A percentile compares a stretch with the other conserved stretches of the same genome.
phyloP scores from a whole-genome alignment of 176 grass and related monocot genomes.

The Avena eriantha region DNA sequence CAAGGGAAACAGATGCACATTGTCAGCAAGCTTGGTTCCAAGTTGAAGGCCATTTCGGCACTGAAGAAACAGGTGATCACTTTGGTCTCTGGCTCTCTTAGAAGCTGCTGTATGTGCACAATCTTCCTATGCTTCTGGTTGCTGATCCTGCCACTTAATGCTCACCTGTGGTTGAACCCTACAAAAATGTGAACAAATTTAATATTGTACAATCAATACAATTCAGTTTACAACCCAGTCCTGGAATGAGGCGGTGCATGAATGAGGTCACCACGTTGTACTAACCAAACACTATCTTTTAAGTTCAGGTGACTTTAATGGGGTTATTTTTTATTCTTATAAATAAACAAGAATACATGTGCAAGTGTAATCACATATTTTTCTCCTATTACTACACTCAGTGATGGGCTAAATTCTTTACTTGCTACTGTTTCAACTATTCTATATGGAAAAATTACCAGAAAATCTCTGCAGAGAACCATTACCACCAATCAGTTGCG shows the following conservation, averaged over 20 bases:
- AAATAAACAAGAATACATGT: not conserved
- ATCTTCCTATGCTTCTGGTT: conserved; percentile 22
- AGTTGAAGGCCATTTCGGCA: conserved; percentile 23
- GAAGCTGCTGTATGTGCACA: conserved; percentile 46
- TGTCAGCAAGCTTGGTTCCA: conserved; percentile 33
- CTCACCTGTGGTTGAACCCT: conserved; percentile 58
- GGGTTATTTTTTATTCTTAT: not conserved
- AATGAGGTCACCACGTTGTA: not conserved
- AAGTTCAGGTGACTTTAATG: not conserved
- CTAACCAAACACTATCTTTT: not conserved
- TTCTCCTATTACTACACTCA: not conserved
- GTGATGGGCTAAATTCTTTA: not conserved
- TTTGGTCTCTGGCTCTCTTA: conserved; percentile 38
- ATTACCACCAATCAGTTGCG: conserved; percentile 67
- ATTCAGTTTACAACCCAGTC: not conserved
- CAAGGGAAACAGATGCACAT: conserved; percentile 24
- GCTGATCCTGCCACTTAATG: not conserved
- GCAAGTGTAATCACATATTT: not conserved
- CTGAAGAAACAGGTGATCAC: conserved; percentile 13
- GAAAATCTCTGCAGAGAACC: conserved; percentile 54
- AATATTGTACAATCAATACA: not conserved
- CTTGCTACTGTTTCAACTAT: not conserved
- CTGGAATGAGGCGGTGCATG: conserved; percentile 1
- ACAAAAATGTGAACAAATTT: conserved; percentile 1
- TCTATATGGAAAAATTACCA: conserved; percentile 40